Conservation (phyloP, 108 stramenopile species). For the Skeletonema potamos region DNA sequence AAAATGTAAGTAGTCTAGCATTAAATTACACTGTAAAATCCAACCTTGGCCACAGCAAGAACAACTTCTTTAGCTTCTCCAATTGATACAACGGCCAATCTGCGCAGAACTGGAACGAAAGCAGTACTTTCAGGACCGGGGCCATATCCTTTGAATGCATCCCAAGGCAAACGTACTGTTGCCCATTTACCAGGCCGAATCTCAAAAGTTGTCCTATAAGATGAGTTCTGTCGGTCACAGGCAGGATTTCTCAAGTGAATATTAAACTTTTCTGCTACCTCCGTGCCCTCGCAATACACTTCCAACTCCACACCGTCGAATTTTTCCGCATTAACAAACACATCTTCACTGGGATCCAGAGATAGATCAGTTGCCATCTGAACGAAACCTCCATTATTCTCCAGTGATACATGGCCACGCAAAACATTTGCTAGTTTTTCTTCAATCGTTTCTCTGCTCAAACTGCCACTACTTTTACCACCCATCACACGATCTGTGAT, state of each 20-base stretch:
- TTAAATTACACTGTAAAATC: conserved; percentile 57
- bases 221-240: conserved; percentile 56
- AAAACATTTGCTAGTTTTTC: conserved; percentile 53
- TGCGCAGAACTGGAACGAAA: conserved; percentile 48
- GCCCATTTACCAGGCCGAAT: conserved; percentile 51
- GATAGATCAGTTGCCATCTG: conserved; percentile 83
- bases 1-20: background rate
- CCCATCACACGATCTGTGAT: conserved; percentile 78
- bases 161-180: conserved; percentile 64
- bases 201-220: conserved; percentile 58
- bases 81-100: conserved; percentile 69
- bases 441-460: conserved; percentile 35
- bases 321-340: conserved; percentile 60
- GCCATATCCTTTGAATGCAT: conserved; percentile 55
- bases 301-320: conserved; percentile 80
- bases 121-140: conserved; percentile 54
- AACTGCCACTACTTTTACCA: conserved; percentile 48
- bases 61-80: conserved; percentile 63
- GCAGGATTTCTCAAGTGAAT: conserved; percentile 65
- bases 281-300: conserved; percentile 51
- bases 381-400: conserved; percentile 74
- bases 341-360: conserved; percentile 42
- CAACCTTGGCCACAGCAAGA: conserved; percentile 53
- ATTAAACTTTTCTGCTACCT: conserved; percentile 61
- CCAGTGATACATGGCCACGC: conserved; percentile 56